phyloP scores from a whole-genome alignment of 345 rosid genomes.

The Arabis alpina region DNA sequence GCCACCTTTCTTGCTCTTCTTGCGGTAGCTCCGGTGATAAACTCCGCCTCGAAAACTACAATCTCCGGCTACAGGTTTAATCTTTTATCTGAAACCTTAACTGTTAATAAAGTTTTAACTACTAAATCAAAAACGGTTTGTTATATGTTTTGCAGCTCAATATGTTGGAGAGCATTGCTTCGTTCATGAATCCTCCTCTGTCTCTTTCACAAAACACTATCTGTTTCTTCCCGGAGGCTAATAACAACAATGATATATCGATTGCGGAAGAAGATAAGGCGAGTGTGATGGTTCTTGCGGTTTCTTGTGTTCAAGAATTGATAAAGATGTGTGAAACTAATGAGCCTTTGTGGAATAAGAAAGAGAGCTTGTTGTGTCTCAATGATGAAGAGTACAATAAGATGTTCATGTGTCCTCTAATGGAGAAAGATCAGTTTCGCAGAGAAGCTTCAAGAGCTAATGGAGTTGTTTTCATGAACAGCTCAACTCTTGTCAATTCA shows the following conservation, averaged over 20 bases:
- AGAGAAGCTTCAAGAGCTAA: slow-evolving; percentile 63
- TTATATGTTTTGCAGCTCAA: slow-evolving; percentile 12
- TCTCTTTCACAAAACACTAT: background rate
- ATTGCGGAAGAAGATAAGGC: slow-evolving; percentile 45
- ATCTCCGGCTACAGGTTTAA: slow-evolving; percentile 18
- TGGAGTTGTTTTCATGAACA: slow-evolving; percentile 48
- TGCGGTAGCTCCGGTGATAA: slow-evolving; percentile 55
- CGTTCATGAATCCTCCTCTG: background rate
- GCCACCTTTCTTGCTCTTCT: slow-evolving; percentile 32
- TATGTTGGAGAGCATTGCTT: background rate
- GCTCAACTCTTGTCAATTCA: slow-evolving; percentile 54
- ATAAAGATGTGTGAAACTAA: slow-evolving; percentile 52
- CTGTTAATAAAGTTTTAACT: background rate
- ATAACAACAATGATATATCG: slow-evolving; percentile 29
- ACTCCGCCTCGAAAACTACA: slow-evolving; percentile 39
- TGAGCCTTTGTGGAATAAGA: slow-evolving; percentile 57
- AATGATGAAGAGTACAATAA: slow-evolving; percentile 62
- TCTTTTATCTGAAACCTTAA: background rate
- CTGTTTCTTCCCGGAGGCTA: slow-evolving; percentile 22
- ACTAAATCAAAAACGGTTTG: slow-evolving; percentile 8
- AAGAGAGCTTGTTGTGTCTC: slow-evolving; percentile 46
- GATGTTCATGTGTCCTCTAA: slow-evolving; percentile 43
- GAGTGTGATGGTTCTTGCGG: slow-evolving; percentile 50
- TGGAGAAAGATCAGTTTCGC: slow-evolving; percentile 45
- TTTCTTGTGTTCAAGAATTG: slow-evolving; percentile 61